These are phyloP conservation scores for Paradendryphiella salina DNA, from an alignment of 2,329 filamentous ascomycete species.

Conservation along the genomic window DNA sequence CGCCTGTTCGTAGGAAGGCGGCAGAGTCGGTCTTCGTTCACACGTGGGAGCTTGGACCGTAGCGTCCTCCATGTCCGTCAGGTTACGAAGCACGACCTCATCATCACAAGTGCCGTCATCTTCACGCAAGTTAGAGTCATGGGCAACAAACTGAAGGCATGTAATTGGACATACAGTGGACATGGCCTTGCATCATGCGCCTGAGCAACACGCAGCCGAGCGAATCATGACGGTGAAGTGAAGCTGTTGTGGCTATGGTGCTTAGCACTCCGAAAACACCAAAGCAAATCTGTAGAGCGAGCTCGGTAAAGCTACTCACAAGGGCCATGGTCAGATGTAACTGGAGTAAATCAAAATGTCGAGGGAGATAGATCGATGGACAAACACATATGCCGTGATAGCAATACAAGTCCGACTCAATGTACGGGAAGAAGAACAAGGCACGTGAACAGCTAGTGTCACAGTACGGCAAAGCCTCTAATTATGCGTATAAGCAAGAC, in stretches of 20 bases:
- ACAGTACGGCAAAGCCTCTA: too few species aligned
- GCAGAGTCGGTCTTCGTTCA: neutral
- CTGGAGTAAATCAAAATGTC: too few species aligned
- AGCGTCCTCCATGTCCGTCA: neutral
- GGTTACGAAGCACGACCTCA: neutral
- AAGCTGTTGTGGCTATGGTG: constrained; percentile 11
- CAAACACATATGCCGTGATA: too few species aligned
- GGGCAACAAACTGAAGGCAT: neutral
- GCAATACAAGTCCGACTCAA: too few species aligned
- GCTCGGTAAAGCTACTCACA: constrained; percentile 1
- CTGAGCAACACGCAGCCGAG: constrained; percentile 15
- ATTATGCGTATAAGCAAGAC: too few species aligned
- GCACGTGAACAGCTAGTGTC: too few species aligned
- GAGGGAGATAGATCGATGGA: too few species aligned
- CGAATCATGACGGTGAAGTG: constrained; percentile 17
- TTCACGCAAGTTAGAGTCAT: neutral
- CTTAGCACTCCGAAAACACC: constrained; percentile 14
- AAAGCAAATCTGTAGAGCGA: constrained; percentile 16
- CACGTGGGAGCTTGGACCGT: neutral
- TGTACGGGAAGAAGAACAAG: too few species aligned
- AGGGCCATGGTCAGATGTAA: too few species aligned
- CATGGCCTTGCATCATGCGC: neutral
- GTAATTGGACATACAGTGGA: neutral
- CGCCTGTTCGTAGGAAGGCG: constrained; percentile 1
- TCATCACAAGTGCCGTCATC: neutral